Base-by-base conservation (phyloP, 208 protist genomes). In the Wallacemonas sp. region DNA sequence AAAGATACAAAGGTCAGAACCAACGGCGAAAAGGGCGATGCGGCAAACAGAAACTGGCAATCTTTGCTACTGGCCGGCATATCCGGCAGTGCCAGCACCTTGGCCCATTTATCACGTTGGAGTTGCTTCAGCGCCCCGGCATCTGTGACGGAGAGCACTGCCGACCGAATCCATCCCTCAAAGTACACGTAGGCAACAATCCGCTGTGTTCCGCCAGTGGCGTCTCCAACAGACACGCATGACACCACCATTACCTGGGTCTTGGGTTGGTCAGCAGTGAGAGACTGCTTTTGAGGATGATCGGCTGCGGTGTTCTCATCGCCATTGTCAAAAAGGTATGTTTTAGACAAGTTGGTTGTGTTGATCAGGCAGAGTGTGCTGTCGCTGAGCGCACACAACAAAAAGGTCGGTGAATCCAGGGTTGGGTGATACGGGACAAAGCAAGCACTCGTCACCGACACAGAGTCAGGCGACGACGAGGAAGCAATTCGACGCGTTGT, bases 291-390 rank as follows among this genome's bases (percentile, higher is more conserved):
- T n/a, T n/a, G n/a, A n/a, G n/a, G n/a, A n/a, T n/a, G n/a, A n/a
- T n/a, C n/a, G n/a, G n/a, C n/a, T n/a, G n/a, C n/a, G n/a, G n/a
- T n/a, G n/a, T n/a, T n/a, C n/a, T n/a, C n/a, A n/a, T n/a, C n/a
- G n/a, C n/a, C 64, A 28, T 64, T 42, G 44, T 83, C 80, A 45
- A 91, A 86, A 2, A 94, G 62, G 59, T 90, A 88, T 34, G 75
- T 81, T 54, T 92, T 92, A 17, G 66, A 58, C 19, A 91, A 70
- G 44, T 88, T 90, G 9, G 68, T 55, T 11, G 79, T 86, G 67
- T 91, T 88, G 0, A 95, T 62, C 31, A 95, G 56, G 62, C 81
- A 90, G 19, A 91, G 67, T 15, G 49, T 74, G 19, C 79, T 85
- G 64, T 86, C 76, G 62, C 72, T 86, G 2, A 95, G 77, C 1